Evolutionary conservation across 495 filamentous ascomycete species (phyloP), one percentile per base, ranked within the genome.

Genomic region (Tuber aestivum): DNA sequence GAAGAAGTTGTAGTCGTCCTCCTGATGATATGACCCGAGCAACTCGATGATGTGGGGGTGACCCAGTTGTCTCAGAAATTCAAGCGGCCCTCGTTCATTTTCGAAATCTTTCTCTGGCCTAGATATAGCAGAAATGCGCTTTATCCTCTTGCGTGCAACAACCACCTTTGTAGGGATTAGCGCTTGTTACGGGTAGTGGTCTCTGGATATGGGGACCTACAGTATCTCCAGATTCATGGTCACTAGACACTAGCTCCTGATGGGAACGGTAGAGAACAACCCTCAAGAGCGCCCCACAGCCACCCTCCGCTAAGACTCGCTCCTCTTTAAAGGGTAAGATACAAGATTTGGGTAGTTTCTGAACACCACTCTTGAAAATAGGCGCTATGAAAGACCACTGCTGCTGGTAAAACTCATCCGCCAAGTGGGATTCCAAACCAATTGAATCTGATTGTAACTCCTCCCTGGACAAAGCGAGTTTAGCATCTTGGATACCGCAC

Each of bases 31-130:
- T 10, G 75, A 41, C 3, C 48, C 48, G 14, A 77, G 73, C 35
- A 77, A 41, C 16, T 77, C 27, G n/a, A 77, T 77, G 5, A 77
- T 77, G 41, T 77, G 41, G 6, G 75, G 75, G 40, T 77, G 71
- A 16, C 71, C n/a, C n/a, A n/a, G n/a, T n/a, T 23, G 21, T 45
- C 27, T 42, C 20, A 75, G 41, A 38, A 72, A 21, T 32, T 75
- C 41, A 27, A 71, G 68, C 4, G 68, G 41, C 41, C 42, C 41
- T 32, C 69, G 65, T 50, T 75, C 74, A 27, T 41, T 71, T 72
- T 75, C 56, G 20, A 65, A 65, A 20, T 35, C 16, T 65, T 2
- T 14, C 27, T 65, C 14, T 16, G 27, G 1, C 2, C 1, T 18
- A 14, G 56, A 40, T 40, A 7, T 2, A 40, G 38, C 3, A 35